These are phyloP conservation scores for Acanthamoeba castellanii DNA, from an alignment of 208 protist genomes.

Conservation along the genomic window DNA sequence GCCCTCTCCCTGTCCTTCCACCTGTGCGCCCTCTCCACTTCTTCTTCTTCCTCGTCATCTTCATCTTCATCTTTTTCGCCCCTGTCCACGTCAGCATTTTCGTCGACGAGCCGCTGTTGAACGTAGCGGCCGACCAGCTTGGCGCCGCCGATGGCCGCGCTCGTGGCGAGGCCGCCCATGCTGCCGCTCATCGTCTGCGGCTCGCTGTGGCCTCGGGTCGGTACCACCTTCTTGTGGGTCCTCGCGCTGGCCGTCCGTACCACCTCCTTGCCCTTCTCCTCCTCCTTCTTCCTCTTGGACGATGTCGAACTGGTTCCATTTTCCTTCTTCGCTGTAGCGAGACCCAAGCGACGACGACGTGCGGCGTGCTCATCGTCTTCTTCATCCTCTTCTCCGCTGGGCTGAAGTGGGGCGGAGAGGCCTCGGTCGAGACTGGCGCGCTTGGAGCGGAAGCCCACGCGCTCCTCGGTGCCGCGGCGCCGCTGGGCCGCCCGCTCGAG, in stretches of 20 bases:
- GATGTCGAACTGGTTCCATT: not conserved
- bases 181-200: not conserved
- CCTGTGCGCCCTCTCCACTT: not conserved
- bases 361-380: not conserved
- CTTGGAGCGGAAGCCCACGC: not conserved
- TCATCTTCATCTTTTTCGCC: not conserved
- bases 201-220: not conserved
- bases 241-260: not conserved
- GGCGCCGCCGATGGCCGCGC: not conserved
- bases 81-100: not conserved
- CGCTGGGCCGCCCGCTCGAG: not conserved
- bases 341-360: too few relatives aligned
- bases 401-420: too few relatives aligned
- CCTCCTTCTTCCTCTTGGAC: not conserved
- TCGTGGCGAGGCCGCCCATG: not conserved
- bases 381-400: not conserved
- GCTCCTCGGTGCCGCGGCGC: not conserved
- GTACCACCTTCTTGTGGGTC: not conserved
- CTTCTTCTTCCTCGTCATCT: not conserved
- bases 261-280: conserved; percentile 12
- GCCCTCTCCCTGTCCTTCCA: conserved; percentile 16
- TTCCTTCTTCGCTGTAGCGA: too few relatives aligned
- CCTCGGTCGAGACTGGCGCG: not conserved
- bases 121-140: conserved; percentile 41
- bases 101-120: not conserved